Conservation (phyloP, 1,284 basidiomycete species). For the Entoloma clypeatum region DNA sequence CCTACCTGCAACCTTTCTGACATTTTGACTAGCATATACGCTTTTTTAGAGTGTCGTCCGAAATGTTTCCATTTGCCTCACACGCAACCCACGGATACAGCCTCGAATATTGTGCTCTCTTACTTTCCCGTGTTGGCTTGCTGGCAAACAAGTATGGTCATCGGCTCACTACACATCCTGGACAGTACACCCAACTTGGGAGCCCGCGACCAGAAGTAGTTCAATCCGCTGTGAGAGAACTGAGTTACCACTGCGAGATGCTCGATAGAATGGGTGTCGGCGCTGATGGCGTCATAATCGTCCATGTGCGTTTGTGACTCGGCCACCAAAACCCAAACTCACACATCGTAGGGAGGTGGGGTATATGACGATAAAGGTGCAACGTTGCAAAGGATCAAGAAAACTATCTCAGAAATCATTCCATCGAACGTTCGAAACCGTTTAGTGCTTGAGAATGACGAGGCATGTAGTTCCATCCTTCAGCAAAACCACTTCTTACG, state of each 20-base stretch:
- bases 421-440: constrained; percentile 65
- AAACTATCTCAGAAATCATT: constrained; percentile 59
- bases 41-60: constrained; percentile 82
- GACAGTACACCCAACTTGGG: constrained; percentile 83
- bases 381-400: constrained; percentile 71
- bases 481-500: not conserved
- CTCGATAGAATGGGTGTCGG: constrained; percentile 80
- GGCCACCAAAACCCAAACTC: too few relatives aligned
- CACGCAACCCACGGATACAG: constrained; percentile 80
- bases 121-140: constrained; percentile 57
- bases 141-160: constrained; percentile 78
- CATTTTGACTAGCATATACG: constrained; percentile 48
- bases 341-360: constrained; percentile 71
- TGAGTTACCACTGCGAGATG: constrained; percentile 84
- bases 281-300: constrained; percentile 74
- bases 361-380: constrained; percentile 76
- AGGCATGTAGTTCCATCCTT: constrained; percentile 40
- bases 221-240: constrained; percentile 71
- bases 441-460: constrained; percentile 89
- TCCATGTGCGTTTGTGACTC: constrained; percentile 51
- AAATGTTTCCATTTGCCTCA: constrained; percentile 90
- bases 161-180: constrained; percentile 83
- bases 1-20: constrained; percentile 1
- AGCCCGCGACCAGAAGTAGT: constrained; percentile 75
- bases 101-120: constrained; percentile 60